phyloP scores from a whole-genome alignment of 805 yeast species.

The Saccharomycopsis sp. region DNA sequence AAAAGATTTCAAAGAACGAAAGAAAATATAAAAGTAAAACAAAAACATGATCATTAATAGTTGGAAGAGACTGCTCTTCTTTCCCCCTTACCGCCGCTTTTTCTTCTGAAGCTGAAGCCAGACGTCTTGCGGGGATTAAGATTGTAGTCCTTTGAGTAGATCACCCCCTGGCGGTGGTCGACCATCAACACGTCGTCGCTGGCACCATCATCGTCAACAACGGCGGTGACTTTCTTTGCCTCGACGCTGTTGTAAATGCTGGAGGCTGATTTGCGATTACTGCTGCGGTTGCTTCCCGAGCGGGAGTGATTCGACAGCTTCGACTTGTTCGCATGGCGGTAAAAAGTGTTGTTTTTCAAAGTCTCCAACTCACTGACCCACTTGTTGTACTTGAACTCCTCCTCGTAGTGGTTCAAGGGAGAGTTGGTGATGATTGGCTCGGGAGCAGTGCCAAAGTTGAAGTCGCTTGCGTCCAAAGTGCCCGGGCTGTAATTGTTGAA shows the following conservation, averaged over 20 bases:
- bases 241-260: not conserved
- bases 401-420: not conserved
- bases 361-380: slow-evolving; percentile 12
- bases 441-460: not conserved
- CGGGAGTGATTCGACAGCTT: too few species aligned
- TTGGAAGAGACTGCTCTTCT: slow-evolving; percentile 11
- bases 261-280: slow-evolving; percentile 2
- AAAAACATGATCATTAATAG: slow-evolving; percentile 2
- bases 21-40: not conserved
- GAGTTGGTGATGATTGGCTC: slow-evolving; percentile 4
- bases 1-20: slow-evolving; percentile 2
- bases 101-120: slow-evolving; percentile 13
- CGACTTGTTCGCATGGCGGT: too few species aligned
- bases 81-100: slow-evolving; percentile 9
- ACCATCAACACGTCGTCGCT: slow-evolving; percentile 19
- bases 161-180: slow-evolving; percentile 17
- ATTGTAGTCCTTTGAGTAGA: slow-evolving; percentile 17
- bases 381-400: slow-evolving; percentile 11
- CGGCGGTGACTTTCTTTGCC: slow-evolving; percentile 2
- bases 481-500: too few species aligned
- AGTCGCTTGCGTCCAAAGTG: not conserved
- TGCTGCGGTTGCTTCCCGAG: not conserved
- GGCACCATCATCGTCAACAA: not conserved
- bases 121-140: slow-evolving; percentile 11
- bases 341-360: too few species aligned